Conservation (phyloP, 2,329 filamentous ascomycete genomes). For the Monilinia fructigena region DNA sequence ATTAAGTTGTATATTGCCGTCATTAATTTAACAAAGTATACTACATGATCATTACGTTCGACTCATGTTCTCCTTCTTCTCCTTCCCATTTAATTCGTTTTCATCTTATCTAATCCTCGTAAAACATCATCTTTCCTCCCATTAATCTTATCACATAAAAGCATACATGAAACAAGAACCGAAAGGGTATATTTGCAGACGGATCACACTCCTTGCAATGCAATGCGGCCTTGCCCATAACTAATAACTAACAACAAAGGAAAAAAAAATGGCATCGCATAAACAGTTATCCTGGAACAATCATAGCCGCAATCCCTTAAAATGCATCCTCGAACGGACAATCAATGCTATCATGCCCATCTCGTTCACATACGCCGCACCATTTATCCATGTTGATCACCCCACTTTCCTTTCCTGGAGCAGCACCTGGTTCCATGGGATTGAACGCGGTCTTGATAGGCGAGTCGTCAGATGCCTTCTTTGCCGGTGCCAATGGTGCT, state of each 20-base stretch:
- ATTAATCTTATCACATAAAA: background rate
- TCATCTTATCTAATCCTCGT: slow-evolving; percentile 1
- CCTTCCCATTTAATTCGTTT: background rate
- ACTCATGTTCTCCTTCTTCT: slow-evolving; percentile 26
- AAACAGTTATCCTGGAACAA: slow-evolving; percentile 6
- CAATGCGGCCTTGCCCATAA: slow-evolving; percentile 13
- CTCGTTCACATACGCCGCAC: slow-evolving; percentile 94
- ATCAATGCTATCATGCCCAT: slow-evolving; percentile 94
- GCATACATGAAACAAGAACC: slow-evolving; percentile 11
- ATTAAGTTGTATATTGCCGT: background rate
- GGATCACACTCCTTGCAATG: slow-evolving; percentile 17
- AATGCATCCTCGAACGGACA: slow-evolving; percentile 88
- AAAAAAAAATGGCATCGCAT: background rate
- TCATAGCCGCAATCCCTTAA: slow-evolving; percentile 38
- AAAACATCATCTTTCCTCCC: background rate
- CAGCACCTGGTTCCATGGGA: slow-evolving; percentile 63
- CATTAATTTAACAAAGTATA: slow-evolving; percentile 13
- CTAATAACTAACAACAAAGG: background rate
- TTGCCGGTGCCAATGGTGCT: slow-evolving; percentile 54
- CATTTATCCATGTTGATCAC: slow-evolving; percentile 83
- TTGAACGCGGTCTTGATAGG: slow-evolving; percentile 56
- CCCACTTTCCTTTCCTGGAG: slow-evolving; percentile 76
- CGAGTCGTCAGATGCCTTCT: slow-evolving; percentile 43
- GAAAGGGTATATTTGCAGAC: slow-evolving; percentile 19
- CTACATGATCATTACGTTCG: slow-evolving; percentile 12